These are phyloP conservation scores for Stagonosporopsis vannaccii DNA, from an alignment of 2,329 filamentous ascomycete genomes.

Conservation along the genomic window DNA sequence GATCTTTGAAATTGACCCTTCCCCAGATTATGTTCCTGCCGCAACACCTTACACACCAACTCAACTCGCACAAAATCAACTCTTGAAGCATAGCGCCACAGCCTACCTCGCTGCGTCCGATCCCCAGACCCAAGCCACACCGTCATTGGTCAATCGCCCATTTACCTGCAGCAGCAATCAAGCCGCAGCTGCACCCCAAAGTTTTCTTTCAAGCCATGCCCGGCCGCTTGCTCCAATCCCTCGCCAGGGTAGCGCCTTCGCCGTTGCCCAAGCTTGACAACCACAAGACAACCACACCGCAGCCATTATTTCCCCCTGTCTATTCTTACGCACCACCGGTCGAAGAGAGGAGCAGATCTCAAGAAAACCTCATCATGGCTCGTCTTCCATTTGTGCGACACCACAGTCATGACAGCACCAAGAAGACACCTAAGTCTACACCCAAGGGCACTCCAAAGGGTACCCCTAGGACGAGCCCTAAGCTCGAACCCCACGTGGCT, in stretches of 20 bases:
- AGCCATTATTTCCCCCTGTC: conserved; percentile 42
- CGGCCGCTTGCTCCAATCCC: conserved; percentile 44
- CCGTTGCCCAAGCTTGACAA: conserved; percentile 41
- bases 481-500: conserved; percentile 49
- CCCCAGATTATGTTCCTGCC: conserved; percentile 44
- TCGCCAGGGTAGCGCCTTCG: conserved; percentile 43
- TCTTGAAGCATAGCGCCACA: conserved; percentile 28
- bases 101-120: conserved; percentile 26
- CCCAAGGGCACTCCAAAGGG: conserved; percentile 44
- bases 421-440: conserved; percentile 11
- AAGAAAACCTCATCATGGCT: conserved; percentile 50
- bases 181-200: conserved; percentile 41
- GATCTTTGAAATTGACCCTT: conserved; percentile 10
- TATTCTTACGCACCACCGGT: conserved; percentile 46
- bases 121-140: conserved; percentile 20
- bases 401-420: conserved; percentile 31
- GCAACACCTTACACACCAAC: conserved; percentile 39
- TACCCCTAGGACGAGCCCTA: conserved; percentile 41
- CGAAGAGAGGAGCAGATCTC: conserved; percentile 38
- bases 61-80: conserved; percentile 47
- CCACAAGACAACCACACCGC: conserved; percentile 26
- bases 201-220: conserved; percentile 42
- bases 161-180: conserved; percentile 3
- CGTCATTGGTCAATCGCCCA: conserved; percentile 33
- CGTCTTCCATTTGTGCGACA: conserved; percentile 47